phyloP scores from a whole-genome alignment of 305 asterid species.

The Fraxinus sp. region DNA sequence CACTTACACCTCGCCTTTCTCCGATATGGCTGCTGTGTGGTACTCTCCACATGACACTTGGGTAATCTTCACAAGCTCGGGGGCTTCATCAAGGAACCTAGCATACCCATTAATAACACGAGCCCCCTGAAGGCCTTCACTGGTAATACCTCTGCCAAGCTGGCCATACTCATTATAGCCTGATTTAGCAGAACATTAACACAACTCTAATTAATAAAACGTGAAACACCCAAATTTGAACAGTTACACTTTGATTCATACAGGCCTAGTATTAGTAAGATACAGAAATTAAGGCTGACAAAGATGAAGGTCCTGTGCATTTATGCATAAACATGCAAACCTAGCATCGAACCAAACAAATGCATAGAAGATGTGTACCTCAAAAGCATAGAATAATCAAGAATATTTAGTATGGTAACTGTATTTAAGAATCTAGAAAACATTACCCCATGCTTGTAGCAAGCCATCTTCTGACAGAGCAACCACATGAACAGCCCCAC shows the following conservation, averaged over 20 bases:
- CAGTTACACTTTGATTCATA: conserved; percentile 27
- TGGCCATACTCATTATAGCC: conserved; percentile 99
- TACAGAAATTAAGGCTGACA: conserved; percentile 10
- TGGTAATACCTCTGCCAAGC: conserved; percentile 97
- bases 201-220: conserved; percentile 48
- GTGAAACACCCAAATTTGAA: conserved; percentile 24
- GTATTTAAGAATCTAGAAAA: conserved; percentile 8
- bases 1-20: conserved; percentile 99
- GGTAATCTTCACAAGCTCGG: conserved; percentile 88
- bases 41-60: conserved; percentile 96
- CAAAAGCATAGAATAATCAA: not conserved
- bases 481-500: conserved; percentile 96
- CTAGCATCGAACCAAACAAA: conserved; percentile 13
- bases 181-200: conserved; percentile 68
- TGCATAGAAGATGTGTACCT: conserved; percentile 7
- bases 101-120: conserved; percentile 73
- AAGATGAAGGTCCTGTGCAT: conserved; percentile 13
- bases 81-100: conserved; percentile 90
- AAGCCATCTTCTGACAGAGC: conserved; percentile 92
- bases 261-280: conserved; percentile 19
- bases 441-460: conserved; percentile 93
- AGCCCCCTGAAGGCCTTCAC: conserved; percentile 98
- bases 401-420: conserved; percentile 7
- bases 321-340: conserved; percentile 18
- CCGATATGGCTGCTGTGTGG: conserved; percentile 88